Base-by-base conservation (phyloP, 139 green algal genomes). In the Tetradesmus lagerheimii region DNA sequence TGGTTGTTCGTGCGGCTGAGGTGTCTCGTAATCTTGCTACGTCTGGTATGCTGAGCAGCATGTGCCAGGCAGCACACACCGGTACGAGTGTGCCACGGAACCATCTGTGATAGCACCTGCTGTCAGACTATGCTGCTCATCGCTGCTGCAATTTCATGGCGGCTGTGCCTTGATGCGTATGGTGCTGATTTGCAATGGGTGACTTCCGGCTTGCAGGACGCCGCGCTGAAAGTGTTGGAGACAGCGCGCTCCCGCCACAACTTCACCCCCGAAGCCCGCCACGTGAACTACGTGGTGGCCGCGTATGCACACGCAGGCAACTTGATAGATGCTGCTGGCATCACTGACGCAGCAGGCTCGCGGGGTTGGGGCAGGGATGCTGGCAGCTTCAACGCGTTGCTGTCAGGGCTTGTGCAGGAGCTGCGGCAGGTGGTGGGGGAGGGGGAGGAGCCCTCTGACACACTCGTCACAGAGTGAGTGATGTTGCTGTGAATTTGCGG, bases 321-420 rank as follows among this genome's bases (percentile, higher is more conserved):
- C 64, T 11, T 80, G 11, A 53, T 38, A 41, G 83, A 88, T 20
- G 83, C 83, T 4, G 25, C 38, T 4, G 62, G 64, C 1, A 64
- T 88, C 0, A 41, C 80, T 34, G 83, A 88, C 25, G 83, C 83
- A 77, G 37, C 83, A n/a, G 83, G 83, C 43, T 29, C n/a, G 27
- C 37, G 83, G 4, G 83, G 83, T 39, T 88, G 83, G 83, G 83
- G 83, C 23, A 34, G 83, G 18, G 41, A 88, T n/a, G 83, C 83
- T 23, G 83, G 83, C 62, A 88, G 57, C 25, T 88, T 80, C 83
- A 88, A 88, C 64, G 83, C 47, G 25, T 41, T 80, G 37, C 18
- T 88, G 15, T 43, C 43, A 53, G 83, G 83, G 8, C 38, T 88
- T 15, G 64, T 88, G 64, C 23, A 64, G 37, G 9, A 27, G 38